Evolutionary conservation across 306 rosid genomes (phyloP), one percentile per base, ranked within the genome.

Genomic region (Fragaria iinumae): DNA sequence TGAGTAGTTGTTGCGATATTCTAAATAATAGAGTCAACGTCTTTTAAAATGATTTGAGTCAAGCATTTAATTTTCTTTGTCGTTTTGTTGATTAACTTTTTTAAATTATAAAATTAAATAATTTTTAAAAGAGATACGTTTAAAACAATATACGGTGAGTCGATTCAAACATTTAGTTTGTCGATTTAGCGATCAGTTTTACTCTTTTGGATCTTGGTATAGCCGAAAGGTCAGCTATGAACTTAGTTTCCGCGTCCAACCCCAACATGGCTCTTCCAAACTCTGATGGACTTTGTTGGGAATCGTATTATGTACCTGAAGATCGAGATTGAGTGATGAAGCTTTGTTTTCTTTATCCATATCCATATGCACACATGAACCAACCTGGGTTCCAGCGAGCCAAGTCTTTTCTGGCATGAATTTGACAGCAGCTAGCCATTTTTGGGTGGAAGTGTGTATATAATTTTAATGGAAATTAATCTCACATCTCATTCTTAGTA

Each of bases 171-270:
- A 56, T 56, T 60, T 12, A 11, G 3, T 6, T 16, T 7, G 2
- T 16, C 6, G 2, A 14, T 16, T 5, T 0, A n/a, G 3, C 14
- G 1, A 3, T 3, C 0, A 0, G 0, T 23, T 52, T 21, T 3
- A 0, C 7, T 4, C 43, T 43, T 0, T 32, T 32, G 4, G 36
- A 32, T 49, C 39, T 56, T 14, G 23, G 69, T 18, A 25, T 9
- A 20, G n/a, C 8, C 29, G 71, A 74, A 74, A 29, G 78, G 78
- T 44, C 78, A 41, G 20, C 29, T 8, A 36, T 0, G 6, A 74
- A 45, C 57, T 45, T 17, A 18, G 60, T 74, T 62, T 44, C 70
- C 59, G 21, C 70, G 48, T 62, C 43, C 77, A 44, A 5, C 20
- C 29, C 23, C 56, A 18, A 27, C 23, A 48, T 70, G 59, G n/a